Evolutionary conservation across 2,329 filamentous ascomycete species (phyloP).

Genomic region (Claviceps purpurea): DNA sequence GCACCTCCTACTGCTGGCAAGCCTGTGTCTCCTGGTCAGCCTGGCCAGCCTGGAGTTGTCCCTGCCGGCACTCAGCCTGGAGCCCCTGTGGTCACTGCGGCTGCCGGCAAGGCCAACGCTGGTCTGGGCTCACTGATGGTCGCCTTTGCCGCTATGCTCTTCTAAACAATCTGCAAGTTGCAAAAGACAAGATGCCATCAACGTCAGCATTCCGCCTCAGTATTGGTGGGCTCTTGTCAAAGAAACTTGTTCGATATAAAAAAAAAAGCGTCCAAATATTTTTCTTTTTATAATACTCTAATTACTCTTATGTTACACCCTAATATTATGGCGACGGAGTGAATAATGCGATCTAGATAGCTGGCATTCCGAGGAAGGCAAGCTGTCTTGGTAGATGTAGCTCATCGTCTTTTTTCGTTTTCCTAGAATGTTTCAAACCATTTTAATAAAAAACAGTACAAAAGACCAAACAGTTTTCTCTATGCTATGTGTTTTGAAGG

Average conservation of each 20-base stretch:
- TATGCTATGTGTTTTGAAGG: too few relatives aligned
- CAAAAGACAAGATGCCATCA: neutral
- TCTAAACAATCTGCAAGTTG: conserved; percentile 14
- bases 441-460: neutral
- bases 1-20: conserved; percentile 2
- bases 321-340: neutral
- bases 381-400: neutral
- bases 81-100: conserved; percentile 20
- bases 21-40: conserved; percentile 4
- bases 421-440: neutral
- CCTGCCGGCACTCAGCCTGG: neutral
- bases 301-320: neutral
- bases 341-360: neutral
- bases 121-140: conserved; percentile 24
- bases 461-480: neutral
- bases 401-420: neutral
- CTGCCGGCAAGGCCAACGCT: conserved; percentile 21
- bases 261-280: neutral
- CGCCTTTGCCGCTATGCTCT: conserved; percentile 23
- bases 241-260: neutral
- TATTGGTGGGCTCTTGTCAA: neutral
- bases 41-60: neutral
- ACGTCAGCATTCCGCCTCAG: too few relatives aligned
- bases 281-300: neutral
- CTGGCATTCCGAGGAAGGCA: neutral